Base-by-base conservation (phyloP, 345 rosid genomes). In the Pugionium cornutum region DNA sequence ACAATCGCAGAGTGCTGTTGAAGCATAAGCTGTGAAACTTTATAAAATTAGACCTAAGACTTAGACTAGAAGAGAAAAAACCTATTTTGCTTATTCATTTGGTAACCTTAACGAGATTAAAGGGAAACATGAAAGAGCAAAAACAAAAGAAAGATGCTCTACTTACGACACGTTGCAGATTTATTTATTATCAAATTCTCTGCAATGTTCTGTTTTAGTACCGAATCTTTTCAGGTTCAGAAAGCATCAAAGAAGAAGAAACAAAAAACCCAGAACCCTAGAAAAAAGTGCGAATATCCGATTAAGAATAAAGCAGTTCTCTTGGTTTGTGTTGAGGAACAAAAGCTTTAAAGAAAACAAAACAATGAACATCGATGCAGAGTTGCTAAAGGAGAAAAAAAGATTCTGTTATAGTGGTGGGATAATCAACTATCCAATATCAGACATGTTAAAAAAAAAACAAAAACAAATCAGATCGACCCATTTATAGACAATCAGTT, bases 231-330 rank as follows among this genome's bases (percentile, higher is more conserved):
- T 45, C 67, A 66, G 67, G 70, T 72, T 73, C 56, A 46, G 50
- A 66, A 67, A 73, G 77, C 73, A 73, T 73, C 72, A 60, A 60
- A 60, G 72, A 63, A 73, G 53, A 73, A 67, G 60, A 73, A 60
- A 73, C 66, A 68, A 73, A 73, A 73, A 67, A 60, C 73, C 63
- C 72, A 67, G 73, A 73, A 67, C 72, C 77, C 68, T 67, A 73
- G 72, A 73, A 11, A 36, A 60, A 66, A 66, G 67, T 60, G 39
- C 10, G 68, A 73, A 66, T 73, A 67, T 66, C 56, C 67, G 53
- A 66, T 51, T 46, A 40, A 53, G 68, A 59, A 67, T 67, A 58
- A 65, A 66, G 67, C 61, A 25, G 40, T 74, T 74, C 59, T 74
- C 59, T 74, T 74, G 77, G 56, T 74, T 67, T 53, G 77, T 66